Percentiles rank a stretch among this genome's conserved stretches.
Conservation (phyloP, 225 moss, liverwort and hornwort genomes). For the Bryum argenteum region DNA sequence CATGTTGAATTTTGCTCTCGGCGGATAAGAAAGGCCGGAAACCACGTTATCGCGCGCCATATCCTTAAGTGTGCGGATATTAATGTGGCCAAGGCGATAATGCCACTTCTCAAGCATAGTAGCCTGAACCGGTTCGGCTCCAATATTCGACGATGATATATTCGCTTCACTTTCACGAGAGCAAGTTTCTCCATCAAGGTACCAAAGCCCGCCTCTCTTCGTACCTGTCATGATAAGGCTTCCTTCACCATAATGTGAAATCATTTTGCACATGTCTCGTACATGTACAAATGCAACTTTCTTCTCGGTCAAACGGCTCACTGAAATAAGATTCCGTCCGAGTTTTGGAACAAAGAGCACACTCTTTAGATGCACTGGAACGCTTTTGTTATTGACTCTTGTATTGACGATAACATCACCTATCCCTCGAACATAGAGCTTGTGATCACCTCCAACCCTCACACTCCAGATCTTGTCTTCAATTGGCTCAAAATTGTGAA, state of each 20-base stretch:
- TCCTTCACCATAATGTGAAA: no score
- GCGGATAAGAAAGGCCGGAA: not conserved
- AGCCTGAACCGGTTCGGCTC: no score
- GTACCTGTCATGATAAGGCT: no score
- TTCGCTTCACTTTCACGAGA: no score
- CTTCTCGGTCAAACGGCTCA: not conserved
- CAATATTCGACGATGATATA: no score
- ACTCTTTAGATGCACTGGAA: not conserved
- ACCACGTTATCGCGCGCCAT: not conserved
- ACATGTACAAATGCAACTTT: no score
- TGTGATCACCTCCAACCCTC: not conserved
- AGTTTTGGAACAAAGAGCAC: not conserved
- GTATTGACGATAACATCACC: not conserved
- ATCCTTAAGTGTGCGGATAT: not conserved
- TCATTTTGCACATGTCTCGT: no score
- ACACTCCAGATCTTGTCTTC: not conserved
- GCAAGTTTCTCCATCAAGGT: no score
- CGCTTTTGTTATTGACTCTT: not conserved
- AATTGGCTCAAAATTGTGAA: not conserved
- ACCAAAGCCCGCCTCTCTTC: no score
- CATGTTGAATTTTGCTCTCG: not conserved
- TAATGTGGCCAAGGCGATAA: not conserved
- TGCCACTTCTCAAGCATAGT: not conserved
- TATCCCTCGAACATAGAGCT: not conserved
- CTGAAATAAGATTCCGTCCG: not conserved